These are phyloP conservation scores for Willaertia magna DNA, from an alignment of 208 protist species.

Conservation along the genomic window DNA sequence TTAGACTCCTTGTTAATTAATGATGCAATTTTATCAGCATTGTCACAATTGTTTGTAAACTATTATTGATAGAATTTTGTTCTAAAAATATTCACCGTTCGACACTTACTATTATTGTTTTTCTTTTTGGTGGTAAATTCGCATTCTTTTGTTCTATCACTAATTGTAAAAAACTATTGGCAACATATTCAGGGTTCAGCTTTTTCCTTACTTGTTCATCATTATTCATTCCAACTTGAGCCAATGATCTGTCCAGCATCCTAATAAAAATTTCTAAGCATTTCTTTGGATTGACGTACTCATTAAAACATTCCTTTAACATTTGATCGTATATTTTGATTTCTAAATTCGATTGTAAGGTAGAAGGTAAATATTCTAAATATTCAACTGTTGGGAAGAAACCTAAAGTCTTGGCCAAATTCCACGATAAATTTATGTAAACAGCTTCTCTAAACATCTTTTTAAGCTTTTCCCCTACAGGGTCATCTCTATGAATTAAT, in stretches of 20 bases:
- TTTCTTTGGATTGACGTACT: background rate
- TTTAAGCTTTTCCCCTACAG: background rate
- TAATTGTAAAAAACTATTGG: background rate
- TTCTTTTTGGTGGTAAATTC: background rate
- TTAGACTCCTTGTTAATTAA: background rate
- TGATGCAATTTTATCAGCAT: background rate
- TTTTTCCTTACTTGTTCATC: conserved; percentile 1
- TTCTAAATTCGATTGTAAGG: background rate
- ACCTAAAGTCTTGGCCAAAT: conserved; percentile 3
- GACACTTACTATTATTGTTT: background rate
- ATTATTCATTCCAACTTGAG: background rate
- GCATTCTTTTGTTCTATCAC: background rate
- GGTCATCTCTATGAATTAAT: conserved; percentile 19
- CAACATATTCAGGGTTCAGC: background rate
- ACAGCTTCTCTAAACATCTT: conserved; percentile 8
- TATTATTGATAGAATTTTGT: background rate
- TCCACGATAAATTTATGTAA: conserved; percentile 19
- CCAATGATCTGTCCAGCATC: background rate
- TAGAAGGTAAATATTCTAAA: conserved; percentile 11
- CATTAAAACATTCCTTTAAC: background rate
- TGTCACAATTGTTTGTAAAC: background rate
- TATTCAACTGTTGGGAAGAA: conserved; percentile 23
- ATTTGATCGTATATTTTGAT: background rate
- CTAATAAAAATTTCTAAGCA: background rate
- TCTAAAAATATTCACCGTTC: no score